Percentiles rank a stretch among this genome's conserved stretches.
Evolutionary conservation across 148 eudicot species (phyloP).

Genomic region (Camellia japonica): DNA sequence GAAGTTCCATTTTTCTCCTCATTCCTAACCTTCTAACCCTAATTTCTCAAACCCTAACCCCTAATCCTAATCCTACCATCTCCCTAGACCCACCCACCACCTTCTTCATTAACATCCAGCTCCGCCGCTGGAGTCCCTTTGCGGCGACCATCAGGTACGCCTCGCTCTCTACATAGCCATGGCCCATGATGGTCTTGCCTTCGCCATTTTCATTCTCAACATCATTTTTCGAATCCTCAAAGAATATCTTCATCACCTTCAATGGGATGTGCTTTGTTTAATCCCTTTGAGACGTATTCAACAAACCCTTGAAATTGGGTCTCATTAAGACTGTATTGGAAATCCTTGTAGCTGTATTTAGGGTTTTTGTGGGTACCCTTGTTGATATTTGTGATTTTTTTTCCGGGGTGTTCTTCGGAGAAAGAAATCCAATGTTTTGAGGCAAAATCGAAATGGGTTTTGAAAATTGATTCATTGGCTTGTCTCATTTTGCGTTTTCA

Average conservation of each 20-base stretch:
- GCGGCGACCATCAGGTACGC: slow-evolving; percentile 68
- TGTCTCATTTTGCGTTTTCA: slow-evolving; percentile 62
- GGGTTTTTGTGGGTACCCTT: slow-evolving; percentile 71
- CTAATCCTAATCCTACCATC: neutral
- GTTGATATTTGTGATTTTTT: slow-evolving; percentile 51
- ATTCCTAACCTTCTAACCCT: too few relatives aligned
- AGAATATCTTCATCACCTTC: slow-evolving; percentile 69
- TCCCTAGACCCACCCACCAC: neutral
- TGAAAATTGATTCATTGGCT: slow-evolving; percentile 59
- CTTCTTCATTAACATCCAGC: neutral
- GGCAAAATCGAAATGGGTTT: slow-evolving; percentile 46
- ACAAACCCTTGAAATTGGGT: slow-evolving; percentile 64
- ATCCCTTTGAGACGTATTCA: slow-evolving; percentile 83
- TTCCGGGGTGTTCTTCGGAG: neutral
- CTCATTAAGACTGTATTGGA: slow-evolving; percentile 78
- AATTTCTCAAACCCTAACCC: too few relatives aligned
- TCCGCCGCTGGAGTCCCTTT: slow-evolving; percentile 12
- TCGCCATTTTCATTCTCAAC: slow-evolving; percentile 60
- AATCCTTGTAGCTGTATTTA: slow-evolving; percentile 60
- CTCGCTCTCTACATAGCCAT: slow-evolving; percentile 79
- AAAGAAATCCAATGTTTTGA: neutral
- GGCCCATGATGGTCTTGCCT: slow-evolving; percentile 84
- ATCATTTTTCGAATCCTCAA: slow-evolving; percentile 67
- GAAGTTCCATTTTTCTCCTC: too few relatives aligned
- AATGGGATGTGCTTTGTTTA: slow-evolving; percentile 88